Conservation (phyloP, 73 alveolate genomes). For the Paramecium bursaria region DNA sequence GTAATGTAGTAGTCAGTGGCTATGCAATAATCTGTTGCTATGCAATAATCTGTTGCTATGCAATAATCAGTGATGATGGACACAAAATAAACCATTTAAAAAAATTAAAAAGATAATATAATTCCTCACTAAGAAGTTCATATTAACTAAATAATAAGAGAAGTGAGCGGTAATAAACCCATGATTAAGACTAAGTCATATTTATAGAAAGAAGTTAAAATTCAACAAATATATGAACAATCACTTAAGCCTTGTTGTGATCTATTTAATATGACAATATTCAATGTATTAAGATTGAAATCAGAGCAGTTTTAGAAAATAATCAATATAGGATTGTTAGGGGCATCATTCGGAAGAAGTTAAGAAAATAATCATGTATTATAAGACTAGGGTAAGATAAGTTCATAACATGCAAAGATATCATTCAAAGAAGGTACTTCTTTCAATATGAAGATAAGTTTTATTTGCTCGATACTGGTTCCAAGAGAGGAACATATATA, state of each 20-base stretch:
- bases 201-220: too few species aligned
- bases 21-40: too few species aligned
- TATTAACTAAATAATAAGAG: too few species aligned
- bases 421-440: background rate
- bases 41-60: too few species aligned
- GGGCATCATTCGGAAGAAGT: conserved; percentile 51
- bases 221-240: background rate
- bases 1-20: too few species aligned
- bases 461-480: conserved; percentile 25
- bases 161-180: too few species aligned
- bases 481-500: conserved; percentile 41
- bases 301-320: conserved; percentile 19
- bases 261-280: conserved; percentile 10
- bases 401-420: conserved; percentile 43
- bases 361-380: conserved; percentile 13
- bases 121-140: too few species aligned
- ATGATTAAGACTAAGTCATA: too few species aligned
- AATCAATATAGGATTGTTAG: background rate
- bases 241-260: background rate
- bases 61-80: too few species aligned
- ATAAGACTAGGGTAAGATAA: conserved; percentile 13
- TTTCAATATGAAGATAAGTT: conserved; percentile 33
- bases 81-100: too few species aligned
- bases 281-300: conserved; percentile 5
- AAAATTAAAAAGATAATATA: too few species aligned